Percentiles rank a stretch among this genome's conserved stretches.
These are phyloP conservation scores for Sporothrix schenckii DNA, from an alignment of 2,329 filamentous ascomycete species.

Conservation along the genomic window DNA sequence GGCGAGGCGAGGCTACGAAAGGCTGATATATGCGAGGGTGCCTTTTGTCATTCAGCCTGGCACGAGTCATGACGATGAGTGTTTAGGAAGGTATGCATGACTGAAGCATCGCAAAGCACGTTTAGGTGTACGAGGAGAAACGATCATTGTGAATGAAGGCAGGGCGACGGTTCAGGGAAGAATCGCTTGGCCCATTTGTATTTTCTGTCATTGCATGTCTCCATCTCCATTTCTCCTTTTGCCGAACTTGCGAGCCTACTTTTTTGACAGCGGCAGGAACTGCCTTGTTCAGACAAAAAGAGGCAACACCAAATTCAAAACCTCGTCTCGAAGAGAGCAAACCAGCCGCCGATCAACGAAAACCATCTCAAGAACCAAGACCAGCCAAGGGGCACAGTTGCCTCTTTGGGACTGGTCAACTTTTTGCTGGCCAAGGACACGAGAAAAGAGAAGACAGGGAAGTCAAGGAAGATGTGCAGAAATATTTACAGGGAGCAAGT, in stretches of 20 bases:
- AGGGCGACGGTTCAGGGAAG: too few species aligned
- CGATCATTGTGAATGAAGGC: too few species aligned
- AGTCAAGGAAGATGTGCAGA: not conserved
- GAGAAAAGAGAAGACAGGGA: not conserved
- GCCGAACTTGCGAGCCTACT: too few species aligned
- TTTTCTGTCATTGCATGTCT: not conserved
- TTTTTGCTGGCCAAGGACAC: not conserved
- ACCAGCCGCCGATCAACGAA: not conserved
- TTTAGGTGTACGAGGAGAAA: too few species aligned
- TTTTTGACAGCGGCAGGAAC: not conserved
- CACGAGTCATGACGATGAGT: not conserved
- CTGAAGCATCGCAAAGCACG: too few species aligned
- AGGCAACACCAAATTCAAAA: not conserved
- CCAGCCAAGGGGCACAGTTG: conserved; percentile 3
- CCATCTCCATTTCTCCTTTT: not conserved
- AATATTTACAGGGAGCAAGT: too few species aligned
- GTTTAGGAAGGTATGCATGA: too few species aligned
- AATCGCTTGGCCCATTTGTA: too few species aligned
- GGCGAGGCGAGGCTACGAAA: not conserved
- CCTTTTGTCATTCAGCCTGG: not conserved
- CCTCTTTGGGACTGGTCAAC: conserved; percentile 22
- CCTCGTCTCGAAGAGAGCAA: not conserved
- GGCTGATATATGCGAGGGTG: conserved; percentile 8
- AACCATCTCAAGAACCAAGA: not conserved
- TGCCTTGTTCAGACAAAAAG: conserved; percentile 4